These are phyloP conservation scores for Claviceps capensis DNA, from an alignment of 2,329 filamentous ascomycete species.

Conservation along the genomic window DNA sequence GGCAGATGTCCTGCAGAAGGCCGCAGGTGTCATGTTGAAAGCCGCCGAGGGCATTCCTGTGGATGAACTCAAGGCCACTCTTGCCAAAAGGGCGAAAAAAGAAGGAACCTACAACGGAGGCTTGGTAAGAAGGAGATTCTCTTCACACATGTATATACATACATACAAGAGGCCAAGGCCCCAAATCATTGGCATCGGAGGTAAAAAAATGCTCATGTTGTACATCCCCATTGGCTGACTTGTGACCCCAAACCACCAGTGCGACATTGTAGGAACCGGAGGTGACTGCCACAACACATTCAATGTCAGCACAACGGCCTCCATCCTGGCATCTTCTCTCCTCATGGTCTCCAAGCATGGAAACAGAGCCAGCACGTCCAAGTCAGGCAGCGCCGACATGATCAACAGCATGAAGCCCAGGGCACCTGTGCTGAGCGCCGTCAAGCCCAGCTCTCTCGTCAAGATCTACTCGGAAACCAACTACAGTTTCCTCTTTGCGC, in stretches of 20 bases:
- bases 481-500: constrained; percentile 92
- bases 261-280: constrained; percentile 94
- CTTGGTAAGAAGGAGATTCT: constrained; percentile 42
- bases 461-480: constrained; percentile 67
- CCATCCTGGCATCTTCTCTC: constrained; percentile 76
- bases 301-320: constrained; percentile 93
- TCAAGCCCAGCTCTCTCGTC: constrained; percentile 58
- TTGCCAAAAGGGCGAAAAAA: constrained; percentile 44
- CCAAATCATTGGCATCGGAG: background rate
- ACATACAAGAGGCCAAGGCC: background rate
- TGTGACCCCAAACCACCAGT: constrained; percentile 21
- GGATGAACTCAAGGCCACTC: constrained; percentile 42
- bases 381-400: constrained; percentile 89
- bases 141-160: no score
- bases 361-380: constrained; percentile 88
- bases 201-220: no score
- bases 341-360: constrained; percentile 89
- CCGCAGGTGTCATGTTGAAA: constrained; percentile 69
- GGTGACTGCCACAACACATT: constrained; percentile 96
- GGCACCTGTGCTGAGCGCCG: constrained; percentile 58
- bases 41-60: constrained; percentile 63
- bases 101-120: constrained; percentile 72
- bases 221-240: constrained; percentile 5
- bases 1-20: constrained; percentile 74
- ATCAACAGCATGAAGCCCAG: constrained; percentile 61